These are phyloP conservation scores for Dipodascus albidus DNA, from an alignment of 805 yeast genomes.

Conservation along the genomic window DNA sequence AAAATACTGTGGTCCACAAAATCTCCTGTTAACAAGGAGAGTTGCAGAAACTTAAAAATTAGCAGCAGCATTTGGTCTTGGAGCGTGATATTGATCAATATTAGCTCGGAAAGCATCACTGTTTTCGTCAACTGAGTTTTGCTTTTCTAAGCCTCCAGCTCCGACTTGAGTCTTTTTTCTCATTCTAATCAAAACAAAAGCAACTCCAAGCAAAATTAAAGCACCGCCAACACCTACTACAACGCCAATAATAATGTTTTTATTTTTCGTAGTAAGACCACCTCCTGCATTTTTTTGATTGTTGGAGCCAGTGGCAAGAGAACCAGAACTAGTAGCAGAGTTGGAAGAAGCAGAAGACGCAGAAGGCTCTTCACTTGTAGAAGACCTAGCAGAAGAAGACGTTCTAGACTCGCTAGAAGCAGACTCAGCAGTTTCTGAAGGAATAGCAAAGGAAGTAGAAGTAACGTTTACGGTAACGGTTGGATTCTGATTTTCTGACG, in stretches of 20 bases:
- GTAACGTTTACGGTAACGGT: neutral
- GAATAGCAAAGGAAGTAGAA: neutral
- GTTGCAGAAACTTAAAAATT: slow-evolving; percentile 9
- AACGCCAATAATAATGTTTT: slow-evolving; percentile 52
- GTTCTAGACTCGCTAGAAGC: neutral
- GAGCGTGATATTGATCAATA: slow-evolving; percentile 27
- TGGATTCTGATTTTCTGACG: neutral
- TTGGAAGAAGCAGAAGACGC: neutral
- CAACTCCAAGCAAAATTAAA: slow-evolving; percentile 31
- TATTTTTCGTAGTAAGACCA: slow-evolving; percentile 39
- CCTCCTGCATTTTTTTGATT: slow-evolving; percentile 8
- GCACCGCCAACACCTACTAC: slow-evolving; percentile 67
- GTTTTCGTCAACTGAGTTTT: slow-evolving; percentile 17
- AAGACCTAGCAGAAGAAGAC: neutral
- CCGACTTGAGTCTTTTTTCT: slow-evolving; percentile 10
- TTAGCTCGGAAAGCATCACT: slow-evolving; percentile 26
- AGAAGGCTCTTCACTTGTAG: neutral
- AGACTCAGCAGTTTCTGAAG: neutral
- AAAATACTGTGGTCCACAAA: neutral
- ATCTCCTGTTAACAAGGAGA: no score
- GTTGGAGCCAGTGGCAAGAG: neutral
- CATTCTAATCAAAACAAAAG: slow-evolving; percentile 15
- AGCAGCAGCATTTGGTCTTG: slow-evolving; percentile 6
- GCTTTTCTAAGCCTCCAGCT: slow-evolving; percentile 15
- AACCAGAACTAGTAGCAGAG: neutral